Evolutionary conservation across 805 yeast genomes (phyloP), one percentile per base, ranked within the genome.

Genomic region (Hanseniaspora osmophila): DNA sequence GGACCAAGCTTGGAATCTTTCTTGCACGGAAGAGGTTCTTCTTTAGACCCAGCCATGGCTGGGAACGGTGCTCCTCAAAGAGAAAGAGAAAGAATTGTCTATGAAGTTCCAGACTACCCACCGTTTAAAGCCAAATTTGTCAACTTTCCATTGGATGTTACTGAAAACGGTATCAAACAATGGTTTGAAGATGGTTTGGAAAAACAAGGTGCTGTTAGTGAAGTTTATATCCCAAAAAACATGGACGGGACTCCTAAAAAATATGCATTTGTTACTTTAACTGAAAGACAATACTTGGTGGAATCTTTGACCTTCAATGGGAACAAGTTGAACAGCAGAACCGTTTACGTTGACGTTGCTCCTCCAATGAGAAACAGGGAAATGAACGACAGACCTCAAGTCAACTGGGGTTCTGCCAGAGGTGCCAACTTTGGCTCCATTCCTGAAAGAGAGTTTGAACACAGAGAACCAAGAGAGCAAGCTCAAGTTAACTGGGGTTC

Each of bases 91-190:
- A 74, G 84, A 64, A 71, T 68, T 33, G 88, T 81, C 59, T 82
- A 67, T 54, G 95, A 95, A 39, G 72, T 92, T 49, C 99, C 99
- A 41, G 90, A 86, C 55, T 73, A 67, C 44, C 87, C 96, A 16
- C 99, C 99, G 45, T 92, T 65, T 72, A 81, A 84, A 57, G 96
- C 95, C n/a, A 77, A 85, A 61, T 72, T 90, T 53, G 76, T 77
- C 60, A 87, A 88, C 67, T 75, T 92, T 59, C 85, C 95, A 49
- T 82, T 84, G 79, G 88, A 83, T 48, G 74, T 76, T 40, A 63
- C 69, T 41, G 96, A 90, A 63, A 77, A 70, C 33, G 74, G 70
- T 44, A 69, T 83, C 48, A 67, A 62, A 44, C 74, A 72, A 22
- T 82, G 80, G 69, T 73, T 83, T 47, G 79, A 74, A 54, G 75